These are phyloP conservation scores for Cladosporium oxysporum DNA, from an alignment of 2,329 filamentous ascomycete genomes.

Conservation along the genomic window DNA sequence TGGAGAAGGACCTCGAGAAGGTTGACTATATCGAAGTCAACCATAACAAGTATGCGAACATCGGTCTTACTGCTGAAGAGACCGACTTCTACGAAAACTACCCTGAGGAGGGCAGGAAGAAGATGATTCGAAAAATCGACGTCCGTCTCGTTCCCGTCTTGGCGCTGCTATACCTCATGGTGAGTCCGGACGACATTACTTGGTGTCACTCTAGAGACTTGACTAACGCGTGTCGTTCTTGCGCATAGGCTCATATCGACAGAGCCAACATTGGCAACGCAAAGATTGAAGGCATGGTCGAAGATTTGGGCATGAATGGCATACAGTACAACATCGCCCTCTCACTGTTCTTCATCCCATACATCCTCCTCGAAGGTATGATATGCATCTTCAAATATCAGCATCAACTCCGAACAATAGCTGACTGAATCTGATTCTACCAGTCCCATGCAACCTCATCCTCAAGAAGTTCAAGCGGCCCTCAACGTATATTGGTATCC, in stretches of 20 bases:
- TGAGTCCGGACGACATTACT: not conserved
- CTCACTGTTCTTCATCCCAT: slow-evolving; percentile 38
- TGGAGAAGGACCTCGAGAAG: slow-evolving; percentile 27
- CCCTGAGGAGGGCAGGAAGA: slow-evolving; percentile 29
- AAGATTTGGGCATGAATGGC: slow-evolving; percentile 24
- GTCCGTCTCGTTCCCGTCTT: slow-evolving; percentile 52
- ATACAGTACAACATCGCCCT: slow-evolving; percentile 40
- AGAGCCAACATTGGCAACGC: slow-evolving; percentile 46
- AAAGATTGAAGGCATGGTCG: slow-evolving; percentile 32
- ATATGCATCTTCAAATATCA: slow-evolving; percentile 16
- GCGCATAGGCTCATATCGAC: slow-evolving; percentile 44
- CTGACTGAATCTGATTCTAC: not conserved
- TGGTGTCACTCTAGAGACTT: not conserved
- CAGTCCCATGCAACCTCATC: slow-evolving; percentile 36
- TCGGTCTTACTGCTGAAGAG: slow-evolving; percentile 28
- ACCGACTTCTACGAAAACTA: slow-evolving; percentile 28
- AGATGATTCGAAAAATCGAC: slow-evolving; percentile 52
- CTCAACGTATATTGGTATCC: slow-evolving; percentile 29
- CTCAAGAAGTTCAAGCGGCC: slow-evolving; percentile 34
- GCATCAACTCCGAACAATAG: slow-evolving; percentile 33
- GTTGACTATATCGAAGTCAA: slow-evolving; percentile 24
- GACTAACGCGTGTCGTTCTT: not conserved
- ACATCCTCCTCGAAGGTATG: slow-evolving; percentile 40
- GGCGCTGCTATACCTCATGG: slow-evolving; percentile 26
- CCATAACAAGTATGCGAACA: slow-evolving; percentile 27